A percentile compares a stretch with the other conserved stretches of the same genome.
Conservation (phyloP, 2,329 filamentous ascomycete species). For the Sporothrix brasiliensis region DNA sequence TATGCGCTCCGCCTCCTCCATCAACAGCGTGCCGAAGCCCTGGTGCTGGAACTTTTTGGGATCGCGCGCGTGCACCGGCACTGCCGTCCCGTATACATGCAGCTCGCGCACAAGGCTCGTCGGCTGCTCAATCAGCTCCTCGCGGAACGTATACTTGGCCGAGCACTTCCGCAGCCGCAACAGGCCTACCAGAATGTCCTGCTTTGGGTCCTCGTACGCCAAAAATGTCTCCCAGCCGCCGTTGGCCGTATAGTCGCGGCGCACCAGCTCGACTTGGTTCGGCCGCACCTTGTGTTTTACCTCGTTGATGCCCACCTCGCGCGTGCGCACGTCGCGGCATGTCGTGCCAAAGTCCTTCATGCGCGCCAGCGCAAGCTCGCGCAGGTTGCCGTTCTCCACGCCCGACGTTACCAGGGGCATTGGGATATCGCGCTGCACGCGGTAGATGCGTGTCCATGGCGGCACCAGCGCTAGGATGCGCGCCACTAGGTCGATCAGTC, state of each 20-base stretch:
- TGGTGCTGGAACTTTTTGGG: slow-evolving; percentile 98
- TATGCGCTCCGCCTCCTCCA: slow-evolving; percentile 97
- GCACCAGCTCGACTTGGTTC: slow-evolving; percentile 91
- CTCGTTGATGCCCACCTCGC: slow-evolving; percentile 97
- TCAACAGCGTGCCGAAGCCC: slow-evolving; percentile 90
- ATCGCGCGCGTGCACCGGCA: slow-evolving; percentile 94
- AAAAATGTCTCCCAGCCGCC: slow-evolving; percentile 98
- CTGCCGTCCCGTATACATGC: slow-evolving; percentile 94
- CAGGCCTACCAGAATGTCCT: slow-evolving; percentile 93
- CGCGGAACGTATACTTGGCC: slow-evolving; percentile 85
- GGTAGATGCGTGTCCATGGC: slow-evolving; percentile 98
- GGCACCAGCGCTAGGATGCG: slow-evolving; percentile 94
- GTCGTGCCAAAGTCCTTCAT: slow-evolving; percentile 99
- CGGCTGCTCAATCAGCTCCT: slow-evolving; percentile 81
- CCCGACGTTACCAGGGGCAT: slow-evolving; percentile 99
- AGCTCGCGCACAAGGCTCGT: slow-evolving; percentile 92
- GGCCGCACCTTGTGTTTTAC: slow-evolving; percentile 98
- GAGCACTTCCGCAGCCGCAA: slow-evolving; percentile 89
- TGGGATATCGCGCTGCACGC: slow-evolving; percentile 97
- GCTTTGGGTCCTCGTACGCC: slow-evolving; percentile 96
- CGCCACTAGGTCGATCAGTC: slow-evolving; percentile 90
- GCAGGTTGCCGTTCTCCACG: slow-evolving; percentile 95
- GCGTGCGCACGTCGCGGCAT: slow-evolving; percentile 92
- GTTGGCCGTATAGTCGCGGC: slow-evolving; percentile 92
- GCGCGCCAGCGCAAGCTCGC: slow-evolving; percentile 88